Base-by-base conservation (phyloP, 345 rosid genomes). In the Hibiscus trionum region DNA sequence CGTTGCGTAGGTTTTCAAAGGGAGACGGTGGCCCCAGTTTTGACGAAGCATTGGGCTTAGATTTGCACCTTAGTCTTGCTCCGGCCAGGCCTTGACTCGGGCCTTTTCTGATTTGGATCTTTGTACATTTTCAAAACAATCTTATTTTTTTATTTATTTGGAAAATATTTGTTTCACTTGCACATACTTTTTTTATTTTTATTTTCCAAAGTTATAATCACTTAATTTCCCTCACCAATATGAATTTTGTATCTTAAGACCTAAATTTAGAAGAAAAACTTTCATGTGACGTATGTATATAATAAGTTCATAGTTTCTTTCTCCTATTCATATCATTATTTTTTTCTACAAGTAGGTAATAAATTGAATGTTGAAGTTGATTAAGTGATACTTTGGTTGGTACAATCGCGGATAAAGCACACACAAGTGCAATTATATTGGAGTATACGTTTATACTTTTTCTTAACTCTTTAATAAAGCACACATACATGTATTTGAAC, bases 11-110 rank as follows among this genome's bases (percentile, higher is more conserved):
- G 82, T 91, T 88, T 71, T 77, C 95, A 3, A 86, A 80, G 57
- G 85, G 86, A 24, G 89, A 87, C 3, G 85, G 86, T 19, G 96
- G 90, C 64, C 85, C 97, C 16, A 82, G 77, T 59, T 87, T 87
- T 17, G 97, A 91, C 53, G 96, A 93, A 42, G 67, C 80, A 26
- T 74, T 90, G 80, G 93, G 95, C 72, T 80, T 94, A 73, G 95
- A 91, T 78, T 85, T 94, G 82, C 98, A 94, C 80, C 97, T 94
- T 12, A 86, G 98, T 77, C 92, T 94, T 61, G 91, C 97, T 44
- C 98, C 98, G 4, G 87, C 97, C 46, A 90, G 89, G 46, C 89
- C 83, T 2, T 91, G 87, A 88, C 46, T 21, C 47, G 67, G 67
- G 17, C 70, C n/a, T 55, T 27, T 46, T 4, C 16, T 33, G 17